Evolutionary conservation across 1,284 basidiomycete genomes (phyloP).

Genomic region (Apiotrichum porosum): DNA sequence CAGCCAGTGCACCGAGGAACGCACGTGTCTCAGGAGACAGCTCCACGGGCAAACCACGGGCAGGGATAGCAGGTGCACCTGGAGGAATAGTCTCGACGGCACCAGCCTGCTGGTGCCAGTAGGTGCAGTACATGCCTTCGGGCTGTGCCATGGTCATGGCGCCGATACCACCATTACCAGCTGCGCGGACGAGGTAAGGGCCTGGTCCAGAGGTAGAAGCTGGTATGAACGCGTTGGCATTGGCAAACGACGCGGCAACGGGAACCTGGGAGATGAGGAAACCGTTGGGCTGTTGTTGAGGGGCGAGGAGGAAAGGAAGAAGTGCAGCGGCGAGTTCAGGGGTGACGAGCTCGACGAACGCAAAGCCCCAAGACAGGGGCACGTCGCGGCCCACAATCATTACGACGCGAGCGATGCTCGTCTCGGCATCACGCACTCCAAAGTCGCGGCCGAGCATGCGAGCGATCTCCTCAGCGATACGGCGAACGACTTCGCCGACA

Average conservation of each 20-base stretch:
- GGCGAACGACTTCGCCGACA: conserved; percentile 49
- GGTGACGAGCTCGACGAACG: conserved; percentile 85
- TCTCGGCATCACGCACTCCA: conserved; percentile 65
- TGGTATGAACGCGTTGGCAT: conserved; percentile 76
- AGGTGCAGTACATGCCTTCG: conserved; percentile 51
- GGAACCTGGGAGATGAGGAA: conserved; percentile 80
- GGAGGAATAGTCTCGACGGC: conserved; percentile 28
- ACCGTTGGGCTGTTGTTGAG: conserved; percentile 74
- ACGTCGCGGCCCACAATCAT: conserved; percentile 80
- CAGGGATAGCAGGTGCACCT: conserved; percentile 16
- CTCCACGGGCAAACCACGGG: conserved; percentile 2
- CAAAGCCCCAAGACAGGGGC: conserved; percentile 79
- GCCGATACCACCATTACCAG: conserved; percentile 38
- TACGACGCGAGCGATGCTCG: conserved; percentile 76
- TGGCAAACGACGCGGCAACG: conserved; percentile 81
- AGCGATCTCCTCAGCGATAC: conserved; percentile 64
- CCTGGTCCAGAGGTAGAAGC: conserved; percentile 29
- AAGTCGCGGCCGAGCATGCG: conserved; percentile 54
- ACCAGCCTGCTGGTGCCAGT: conserved; percentile 40
- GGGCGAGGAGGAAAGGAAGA: conserved; percentile 72
- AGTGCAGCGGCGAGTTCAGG: conserved; percentile 63
- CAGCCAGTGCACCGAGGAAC: conserved; percentile 36
- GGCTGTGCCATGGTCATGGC: conserved; percentile 52
- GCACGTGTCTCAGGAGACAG: conserved; percentile 17
- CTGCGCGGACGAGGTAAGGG: conserved; percentile 48